Evolutionary conservation across 2,329 filamentous ascomycete species (phyloP), one percentile per base, ranked within the genome.

Genomic region (Cladosporium velox): DNA sequence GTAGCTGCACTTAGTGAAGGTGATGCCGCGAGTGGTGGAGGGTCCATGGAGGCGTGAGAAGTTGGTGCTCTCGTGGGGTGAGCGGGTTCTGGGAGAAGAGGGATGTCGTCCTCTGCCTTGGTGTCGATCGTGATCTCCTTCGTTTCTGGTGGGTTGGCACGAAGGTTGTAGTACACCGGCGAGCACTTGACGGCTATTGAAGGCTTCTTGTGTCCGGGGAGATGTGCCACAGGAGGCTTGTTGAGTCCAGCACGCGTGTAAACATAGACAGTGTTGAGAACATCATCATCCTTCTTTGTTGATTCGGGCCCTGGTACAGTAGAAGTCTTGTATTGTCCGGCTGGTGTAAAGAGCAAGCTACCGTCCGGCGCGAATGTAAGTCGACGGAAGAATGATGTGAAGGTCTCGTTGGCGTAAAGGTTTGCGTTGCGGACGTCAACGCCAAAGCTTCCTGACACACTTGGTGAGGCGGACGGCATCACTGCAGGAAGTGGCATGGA

Each of bases 241-340:
- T 97, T 98, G 75, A 99, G 92, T 28, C 95, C 95, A 34, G 93
- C 95, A 72, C 95, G 86, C 0, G 94, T 97, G 78, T 99, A 99
- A 64, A 99, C 95, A 79, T 99, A 99, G 26, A 99, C 96, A 0
- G 95, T 99, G 76, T 99, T 99, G 72, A 91, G 93, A 61, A 97
- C 86, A 71, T 99, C 94, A 72, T 95, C 94, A 1, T 84, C 76
- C n/a, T 83, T 80, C 68, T 93, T 91, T 59, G 86, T 86, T 26
- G 89, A 82, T 58, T 88, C 87, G 4, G 61, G 61, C 21, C 61
- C 61, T 24, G 61, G 61, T 26, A 57, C 18, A 26, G 83, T 81
- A 60, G 92, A 87, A 2, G 90, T 91, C 76, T 97, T 96, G 79
- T 95, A 98, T 76, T 98, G 95, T 8, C 95, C 95, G 1, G 95